Evolutionary conservation across 2,329 filamentous ascomycete genomes (phyloP).

Genomic region (Arthrobotrys iridis): DNA sequence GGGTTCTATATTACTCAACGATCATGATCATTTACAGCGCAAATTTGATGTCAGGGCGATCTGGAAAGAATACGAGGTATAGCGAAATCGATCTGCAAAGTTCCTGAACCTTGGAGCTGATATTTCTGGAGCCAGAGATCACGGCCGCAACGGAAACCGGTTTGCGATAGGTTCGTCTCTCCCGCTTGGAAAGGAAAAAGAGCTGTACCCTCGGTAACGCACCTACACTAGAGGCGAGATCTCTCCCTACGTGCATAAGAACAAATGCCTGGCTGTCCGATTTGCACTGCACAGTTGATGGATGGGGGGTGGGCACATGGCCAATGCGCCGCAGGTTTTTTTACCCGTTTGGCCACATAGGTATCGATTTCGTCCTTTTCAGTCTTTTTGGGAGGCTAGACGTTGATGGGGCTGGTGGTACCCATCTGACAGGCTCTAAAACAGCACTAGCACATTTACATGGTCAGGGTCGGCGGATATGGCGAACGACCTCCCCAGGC

Average conservation of each 20-base stretch:
- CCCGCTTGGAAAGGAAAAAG: no score
- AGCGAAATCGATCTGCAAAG: background rate
- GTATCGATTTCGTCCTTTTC: background rate
- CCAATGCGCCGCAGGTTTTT: background rate
- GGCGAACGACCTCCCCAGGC: background rate
- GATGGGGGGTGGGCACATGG: background rate
- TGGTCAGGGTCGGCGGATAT: conserved; percentile 28
- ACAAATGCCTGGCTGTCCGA: background rate
- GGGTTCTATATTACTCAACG: background rate
- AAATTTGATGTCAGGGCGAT: no score
- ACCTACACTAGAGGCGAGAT: conserved; percentile 41
- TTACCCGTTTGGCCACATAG: conserved; percentile 4
- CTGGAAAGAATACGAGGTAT: no score
- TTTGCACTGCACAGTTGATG: background rate
- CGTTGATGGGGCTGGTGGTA: background rate
- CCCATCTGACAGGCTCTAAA: conserved; percentile 30
- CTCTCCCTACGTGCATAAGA: conserved; percentile 43
- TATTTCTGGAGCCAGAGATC: background rate
- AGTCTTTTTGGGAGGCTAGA: no score
- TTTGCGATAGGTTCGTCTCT: background rate
- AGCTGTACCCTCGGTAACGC: conserved; percentile 37
- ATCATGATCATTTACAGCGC: no score
- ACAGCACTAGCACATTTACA: conserved; percentile 29
- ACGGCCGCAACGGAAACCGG: background rate
- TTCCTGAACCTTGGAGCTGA: background rate